Evolutionary conservation across 2,329 filamentous ascomycete species (phyloP).

Genomic region (Bipolaris bicolor): DNA sequence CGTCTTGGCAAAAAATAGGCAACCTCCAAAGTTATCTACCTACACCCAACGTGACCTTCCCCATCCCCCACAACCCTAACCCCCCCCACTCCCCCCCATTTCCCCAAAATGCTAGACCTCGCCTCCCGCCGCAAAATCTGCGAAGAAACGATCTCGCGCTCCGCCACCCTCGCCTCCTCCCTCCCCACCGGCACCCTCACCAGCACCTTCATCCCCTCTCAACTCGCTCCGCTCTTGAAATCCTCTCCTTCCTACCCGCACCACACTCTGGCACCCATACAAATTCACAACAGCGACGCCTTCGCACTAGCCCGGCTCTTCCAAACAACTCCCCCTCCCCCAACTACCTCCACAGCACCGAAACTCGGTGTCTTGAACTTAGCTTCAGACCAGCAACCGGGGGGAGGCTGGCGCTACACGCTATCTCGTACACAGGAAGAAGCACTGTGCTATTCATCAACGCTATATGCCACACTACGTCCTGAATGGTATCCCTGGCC

Average conservation of each 20-base stretch:
- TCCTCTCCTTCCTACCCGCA: not conserved
- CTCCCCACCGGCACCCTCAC: constrained; percentile 20
- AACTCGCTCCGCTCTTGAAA: constrained; percentile 22
- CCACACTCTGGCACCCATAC: constrained; percentile 13
- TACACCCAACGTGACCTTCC: too few relatives aligned
- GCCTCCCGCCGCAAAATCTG: constrained; percentile 27
- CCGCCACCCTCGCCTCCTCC: constrained; percentile 15
- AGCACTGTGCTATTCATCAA: constrained; percentile 33
- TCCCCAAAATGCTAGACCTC: constrained; percentile 22
- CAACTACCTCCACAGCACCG: not conserved
- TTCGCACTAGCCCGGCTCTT: constrained; percentile 22
- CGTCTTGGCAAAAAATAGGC: too few relatives aligned
- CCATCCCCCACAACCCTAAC: too few relatives aligned
- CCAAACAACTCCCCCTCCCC: constrained; percentile 4
- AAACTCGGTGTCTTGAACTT: constrained; percentile 30
- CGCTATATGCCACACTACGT: constrained; percentile 24
- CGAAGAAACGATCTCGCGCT: constrained; percentile 29
- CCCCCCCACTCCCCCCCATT: too few relatives aligned
- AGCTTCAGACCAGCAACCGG: constrained; percentile 27
- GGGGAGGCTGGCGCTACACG: constrained; percentile 32
- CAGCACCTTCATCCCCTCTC: constrained; percentile 24
- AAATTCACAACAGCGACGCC: constrained; percentile 27
- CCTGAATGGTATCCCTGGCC: constrained; percentile 35
- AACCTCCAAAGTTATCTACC: too few relatives aligned
- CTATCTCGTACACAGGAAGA: constrained; percentile 32